Base-by-base conservation (phyloP, 768 basidiomycete species). In the Rhodotorula sphaerocarpa region DNA sequence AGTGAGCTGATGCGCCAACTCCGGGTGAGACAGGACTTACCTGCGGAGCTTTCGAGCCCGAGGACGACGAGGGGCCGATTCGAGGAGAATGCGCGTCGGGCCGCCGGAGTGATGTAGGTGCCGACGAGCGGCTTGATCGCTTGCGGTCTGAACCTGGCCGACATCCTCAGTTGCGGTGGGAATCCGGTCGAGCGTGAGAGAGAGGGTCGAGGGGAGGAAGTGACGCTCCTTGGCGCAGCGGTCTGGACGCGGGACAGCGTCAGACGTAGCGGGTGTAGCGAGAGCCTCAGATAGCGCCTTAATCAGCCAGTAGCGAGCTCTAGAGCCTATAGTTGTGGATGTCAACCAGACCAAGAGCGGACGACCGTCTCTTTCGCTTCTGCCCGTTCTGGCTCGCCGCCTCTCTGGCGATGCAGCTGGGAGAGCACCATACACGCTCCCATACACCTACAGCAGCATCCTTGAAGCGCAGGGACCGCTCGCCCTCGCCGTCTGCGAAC, bases 1-100 rank as follows among this genome's bases (percentile, higher is more conserved):
- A 12, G 54, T 55, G 21, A 48, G 33, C n/a, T 4, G 1, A 31
- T 11, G 5, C 10, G 25, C 5, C 1, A 5, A 11, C 6, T 2
- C 2, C 36, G 7, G 25, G 7, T 1, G 14, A 23, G 45, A 18
- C 23, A 20, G n/a, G n/a, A 20, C 34, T 33, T 25, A 43, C 63
- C 63, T 46, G 63, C 72, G 0, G 63, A 65, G 12, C 67, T 67
- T 33, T 72, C 71, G 27, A 72, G 61, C 1, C 63, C 71, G 31
- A 72, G 61, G 25, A 72, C 56, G 50, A 63, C 39, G 16, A 59
- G 55, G 10, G 61, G 66, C 3, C 41, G 55, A 0, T n/a, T 14
- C 21, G 57, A 46, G 20, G 54, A 55, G 7, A 53, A 16, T 1
- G 28, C 27, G 30, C 53, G 52, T 1, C 34, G 44, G 20, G 0